Conservation (phyloP, 176 grass and related monocot species). For the Triticum timopheevii region DNA sequence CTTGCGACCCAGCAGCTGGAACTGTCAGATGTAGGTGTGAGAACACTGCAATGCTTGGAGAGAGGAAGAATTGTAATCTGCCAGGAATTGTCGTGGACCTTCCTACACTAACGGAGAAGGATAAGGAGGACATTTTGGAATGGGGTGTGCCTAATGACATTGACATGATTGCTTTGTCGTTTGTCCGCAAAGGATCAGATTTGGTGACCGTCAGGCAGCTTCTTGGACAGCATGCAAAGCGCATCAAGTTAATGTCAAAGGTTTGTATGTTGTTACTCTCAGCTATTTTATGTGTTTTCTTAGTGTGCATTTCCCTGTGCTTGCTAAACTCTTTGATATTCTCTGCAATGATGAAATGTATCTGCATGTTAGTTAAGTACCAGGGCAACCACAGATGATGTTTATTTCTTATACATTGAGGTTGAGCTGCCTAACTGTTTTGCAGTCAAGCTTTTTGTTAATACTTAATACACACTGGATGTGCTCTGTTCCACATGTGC, state of each 20-base stretch:
- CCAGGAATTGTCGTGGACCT: conserved; percentile 90
- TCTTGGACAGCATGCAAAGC: conserved; percentile 74
- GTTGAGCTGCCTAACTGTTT: background rate
- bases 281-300: background rate
- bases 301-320: background rate
- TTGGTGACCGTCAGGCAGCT: conserved; percentile 70
- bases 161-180: conserved; percentile 87
- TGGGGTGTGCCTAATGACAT: conserved; percentile 93
- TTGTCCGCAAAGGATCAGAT: conserved; percentile 96
- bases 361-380: background rate
- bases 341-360: background rate
- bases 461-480: background rate
- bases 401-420: background rate
- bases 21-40: conserved; percentile 88
- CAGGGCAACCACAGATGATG: background rate
- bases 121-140: conserved; percentile 80
- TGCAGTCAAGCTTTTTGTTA: background rate
- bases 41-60: conserved; percentile 77
- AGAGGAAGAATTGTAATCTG: conserved; percentile 95
- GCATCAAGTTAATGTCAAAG: conserved; percentile 96
- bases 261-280: conserved; percentile 34
- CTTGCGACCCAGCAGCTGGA: conserved; percentile 76
- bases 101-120: conserved; percentile 85
- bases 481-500: background rate
- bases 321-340: background rate